Evolutionary conservation across 352 stramenopile genomes (phyloP).

Genomic region (Phytophthora fragariaefolia): DNA sequence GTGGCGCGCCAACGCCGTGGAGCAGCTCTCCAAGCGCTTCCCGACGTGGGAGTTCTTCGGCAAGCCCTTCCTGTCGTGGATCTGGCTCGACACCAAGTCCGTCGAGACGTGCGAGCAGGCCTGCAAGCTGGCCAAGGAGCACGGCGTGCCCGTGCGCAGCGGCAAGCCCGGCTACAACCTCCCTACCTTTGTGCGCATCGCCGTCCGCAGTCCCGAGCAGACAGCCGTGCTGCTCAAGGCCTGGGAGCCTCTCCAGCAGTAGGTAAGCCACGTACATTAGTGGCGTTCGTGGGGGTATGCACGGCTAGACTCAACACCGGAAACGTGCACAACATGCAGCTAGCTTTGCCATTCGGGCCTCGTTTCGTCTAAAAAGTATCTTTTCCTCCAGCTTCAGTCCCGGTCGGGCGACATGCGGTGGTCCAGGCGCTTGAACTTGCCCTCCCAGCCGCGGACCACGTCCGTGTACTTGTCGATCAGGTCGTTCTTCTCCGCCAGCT

Average conservation of each 20-base stretch:
- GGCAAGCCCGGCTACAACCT: constrained; percentile 90
- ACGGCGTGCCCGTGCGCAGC: constrained; percentile 87
- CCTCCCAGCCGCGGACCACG: constrained; percentile 83
- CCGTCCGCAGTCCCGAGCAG: constrained; percentile 76
- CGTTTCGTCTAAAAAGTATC: neutral
- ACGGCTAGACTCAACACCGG: no score
- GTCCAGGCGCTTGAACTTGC: constrained; percentile 85
- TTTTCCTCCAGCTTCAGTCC: neutral
- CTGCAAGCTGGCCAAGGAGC: constrained; percentile 78
- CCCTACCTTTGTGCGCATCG: constrained; percentile 85
- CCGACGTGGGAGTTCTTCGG: constrained; percentile 73
- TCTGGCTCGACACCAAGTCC: constrained; percentile 90
- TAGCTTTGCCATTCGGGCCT: constrained; percentile 11
- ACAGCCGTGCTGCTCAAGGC: constrained; percentile 76
- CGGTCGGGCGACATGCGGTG: constrained; percentile 64
- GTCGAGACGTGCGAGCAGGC: constrained; percentile 56
- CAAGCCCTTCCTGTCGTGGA: constrained; percentile 84
- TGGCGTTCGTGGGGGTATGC: no score
- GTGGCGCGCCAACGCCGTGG: constrained; percentile 75
- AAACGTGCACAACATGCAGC: constrained; percentile 31
- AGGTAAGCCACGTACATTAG: no score
- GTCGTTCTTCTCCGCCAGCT: constrained; percentile 86
- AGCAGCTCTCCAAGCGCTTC: constrained; percentile 63
- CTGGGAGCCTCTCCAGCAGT: constrained; percentile 75
- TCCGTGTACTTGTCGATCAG: constrained; percentile 87